phyloP scores from a whole-genome alignment of 805 yeast species.

The Lipomyces kockii region DNA sequence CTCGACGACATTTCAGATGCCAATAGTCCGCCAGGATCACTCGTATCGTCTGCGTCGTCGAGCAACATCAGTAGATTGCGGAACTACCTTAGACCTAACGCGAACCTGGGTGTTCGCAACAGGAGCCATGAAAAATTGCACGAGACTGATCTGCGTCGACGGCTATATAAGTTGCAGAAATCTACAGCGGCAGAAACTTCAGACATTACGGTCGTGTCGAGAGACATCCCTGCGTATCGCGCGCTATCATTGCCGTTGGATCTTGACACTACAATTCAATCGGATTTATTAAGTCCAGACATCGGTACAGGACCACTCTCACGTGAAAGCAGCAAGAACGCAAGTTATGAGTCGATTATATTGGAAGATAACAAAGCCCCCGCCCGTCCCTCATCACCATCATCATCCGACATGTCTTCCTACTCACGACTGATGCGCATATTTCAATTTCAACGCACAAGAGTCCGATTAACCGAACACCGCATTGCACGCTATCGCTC shows the following conservation, averaged over 20 bases:
- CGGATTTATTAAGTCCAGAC: neutral
- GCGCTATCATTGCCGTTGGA: neutral
- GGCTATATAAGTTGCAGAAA: neutral
- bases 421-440: conserved; percentile 1
- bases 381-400: conserved; percentile 1
- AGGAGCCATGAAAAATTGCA: neutral
- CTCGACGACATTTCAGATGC: neutral
- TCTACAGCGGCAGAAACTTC: neutral
- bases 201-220: neutral
- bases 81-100: neutral
- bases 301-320: neutral
- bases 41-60: conserved; percentile 5
- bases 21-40: neutral
- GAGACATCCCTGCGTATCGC: neutral
- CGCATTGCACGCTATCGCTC: conserved; percentile 1
- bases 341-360: neutral
- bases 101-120: neutral
- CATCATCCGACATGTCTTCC: conserved; percentile 1
- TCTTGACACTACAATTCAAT: neutral
- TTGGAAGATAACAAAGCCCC: neutral
- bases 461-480: conserved; percentile 1
- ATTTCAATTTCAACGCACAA: conserved; percentile 8
- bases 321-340: neutral
- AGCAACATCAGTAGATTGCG: conserved; percentile 2
- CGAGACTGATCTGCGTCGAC: conserved; percentile 4